Evolutionary conservation across 257 asterid species (phyloP).

Genomic region (Penstemon davidsonii): DNA sequence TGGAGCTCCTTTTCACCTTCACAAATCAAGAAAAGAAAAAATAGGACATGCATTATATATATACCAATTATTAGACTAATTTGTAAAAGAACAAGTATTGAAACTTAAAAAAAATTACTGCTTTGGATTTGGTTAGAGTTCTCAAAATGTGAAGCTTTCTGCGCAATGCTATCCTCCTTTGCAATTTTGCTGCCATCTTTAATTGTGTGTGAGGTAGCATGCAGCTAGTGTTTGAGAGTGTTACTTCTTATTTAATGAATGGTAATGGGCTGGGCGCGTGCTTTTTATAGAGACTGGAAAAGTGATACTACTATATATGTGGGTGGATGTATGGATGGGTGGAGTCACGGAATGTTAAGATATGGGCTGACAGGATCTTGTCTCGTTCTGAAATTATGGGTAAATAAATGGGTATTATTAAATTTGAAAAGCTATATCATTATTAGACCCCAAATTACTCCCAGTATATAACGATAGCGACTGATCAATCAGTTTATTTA

Average conservation of each 20-base stretch:
- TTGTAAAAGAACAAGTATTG: background rate
- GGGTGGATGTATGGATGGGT: slow-evolving; percentile 17
- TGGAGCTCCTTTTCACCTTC: slow-evolving; percentile 60
- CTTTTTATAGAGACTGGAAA: slow-evolving; percentile 39
- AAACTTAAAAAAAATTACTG: slow-evolving; percentile 40
- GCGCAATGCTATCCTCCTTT: slow-evolving; percentile 40
- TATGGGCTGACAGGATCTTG: slow-evolving; percentile 36
- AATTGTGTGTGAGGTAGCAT: too few species aligned
- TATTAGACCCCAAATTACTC: background rate
- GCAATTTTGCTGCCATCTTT: slow-evolving; percentile 43
- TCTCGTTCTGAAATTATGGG: slow-evolving; percentile 27
- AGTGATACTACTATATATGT: slow-evolving; percentile 15
- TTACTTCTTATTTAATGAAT: background rate
- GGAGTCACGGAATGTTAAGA: slow-evolving; percentile 64
- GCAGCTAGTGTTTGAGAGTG: too few species aligned
- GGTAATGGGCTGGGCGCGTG: slow-evolving; percentile 11
- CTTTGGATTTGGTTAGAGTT: slow-evolving; percentile 63
- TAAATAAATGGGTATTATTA: slow-evolving; percentile 11
- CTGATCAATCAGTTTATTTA: slow-evolving; percentile 6
- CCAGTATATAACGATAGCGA: slow-evolving; percentile 27
- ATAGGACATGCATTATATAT: background rate
- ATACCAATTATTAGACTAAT: background rate
- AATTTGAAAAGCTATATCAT: slow-evolving; percentile 34
- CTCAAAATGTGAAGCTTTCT: slow-evolving; percentile 61
- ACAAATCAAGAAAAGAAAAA: background rate